Percentiles rank a stretch among this genome's conserved stretches.
Conservation (phyloP, 2,329 filamentous ascomycete genomes). For the Epichloe amarillans region DNA sequence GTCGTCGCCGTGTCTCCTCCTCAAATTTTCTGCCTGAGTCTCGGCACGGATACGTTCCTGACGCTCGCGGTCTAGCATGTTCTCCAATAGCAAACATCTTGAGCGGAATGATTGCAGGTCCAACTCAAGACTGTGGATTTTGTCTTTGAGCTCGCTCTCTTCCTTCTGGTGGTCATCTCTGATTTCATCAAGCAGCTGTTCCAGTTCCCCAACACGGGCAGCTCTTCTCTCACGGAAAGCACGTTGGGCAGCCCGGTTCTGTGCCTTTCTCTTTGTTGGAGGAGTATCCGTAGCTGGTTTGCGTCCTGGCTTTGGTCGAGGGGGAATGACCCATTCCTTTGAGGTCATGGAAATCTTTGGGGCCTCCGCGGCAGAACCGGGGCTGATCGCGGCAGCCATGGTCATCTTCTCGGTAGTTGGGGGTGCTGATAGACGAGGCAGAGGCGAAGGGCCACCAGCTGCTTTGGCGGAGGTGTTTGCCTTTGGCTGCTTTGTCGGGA, state of each 20-base stretch:
- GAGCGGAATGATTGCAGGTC: constrained; percentile 54
- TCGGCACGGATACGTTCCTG: constrained; percentile 32
- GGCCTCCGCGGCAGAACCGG: constrained; percentile 24
- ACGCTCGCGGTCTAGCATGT: constrained; percentile 46
- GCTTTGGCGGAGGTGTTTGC: constrained; percentile 12
- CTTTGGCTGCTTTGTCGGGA: constrained; percentile 10
- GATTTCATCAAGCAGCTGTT: constrained; percentile 51
- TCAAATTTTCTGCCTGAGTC: constrained; percentile 24
- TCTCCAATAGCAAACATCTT: constrained; percentile 49
- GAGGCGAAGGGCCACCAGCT: constrained; percentile 12
- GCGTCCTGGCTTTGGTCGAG: constrained; percentile 75
- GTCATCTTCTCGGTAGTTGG: constrained; percentile 28
- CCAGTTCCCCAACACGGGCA: constrained; percentile 65
- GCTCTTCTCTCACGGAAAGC: constrained; percentile 81
- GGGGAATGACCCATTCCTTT: constrained; percentile 77
- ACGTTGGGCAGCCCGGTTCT: constrained; percentile 84
- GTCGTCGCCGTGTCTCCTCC: constrained; percentile 17
- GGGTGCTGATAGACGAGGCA: constrained; percentile 20
- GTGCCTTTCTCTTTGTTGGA: constrained; percentile 83
- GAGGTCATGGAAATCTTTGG: constrained; percentile 53
- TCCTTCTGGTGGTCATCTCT: constrained; percentile 43
- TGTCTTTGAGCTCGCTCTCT: constrained; percentile 43
- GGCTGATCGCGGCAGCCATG: constrained; percentile 34
- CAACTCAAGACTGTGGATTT: constrained; percentile 44
- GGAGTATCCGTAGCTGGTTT: constrained; percentile 92